Evolutionary conservation across 225 moss, liverwort and hornwort genomes (phyloP).

Genomic region (Pleurozium schreberi): DNA sequence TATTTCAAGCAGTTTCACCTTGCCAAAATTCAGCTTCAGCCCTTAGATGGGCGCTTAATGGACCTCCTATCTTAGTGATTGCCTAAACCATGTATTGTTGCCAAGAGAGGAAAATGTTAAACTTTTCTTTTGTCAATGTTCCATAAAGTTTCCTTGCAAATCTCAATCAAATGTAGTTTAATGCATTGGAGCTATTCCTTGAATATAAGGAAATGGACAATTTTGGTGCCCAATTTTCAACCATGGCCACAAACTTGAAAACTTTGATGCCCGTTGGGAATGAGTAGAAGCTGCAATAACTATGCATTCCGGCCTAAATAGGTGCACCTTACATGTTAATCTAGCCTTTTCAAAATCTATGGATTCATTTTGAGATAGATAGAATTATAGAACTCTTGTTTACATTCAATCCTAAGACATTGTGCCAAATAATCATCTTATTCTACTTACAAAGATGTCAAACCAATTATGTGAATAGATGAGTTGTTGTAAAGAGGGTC

Average conservation of each 20-base stretch:
- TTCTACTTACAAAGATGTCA: background rate
- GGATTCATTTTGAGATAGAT: background rate
- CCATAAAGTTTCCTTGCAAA: fast-evolving
- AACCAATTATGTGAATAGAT: background rate
- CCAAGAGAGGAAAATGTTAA: background rate
- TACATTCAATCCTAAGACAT: no score
- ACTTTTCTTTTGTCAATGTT: background rate
- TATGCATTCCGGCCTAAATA: background rate
- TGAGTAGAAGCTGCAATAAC: no score
- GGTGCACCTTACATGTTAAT: fast-evolving
- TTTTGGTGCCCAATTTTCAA: background rate
- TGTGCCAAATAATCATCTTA: background rate
- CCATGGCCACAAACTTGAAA: fast-evolving
- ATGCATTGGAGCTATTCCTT: fast-evolving
- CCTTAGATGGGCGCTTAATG: no score
- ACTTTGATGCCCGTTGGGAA: fast-evolving
- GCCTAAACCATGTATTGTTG: background rate
- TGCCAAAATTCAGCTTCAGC: no score
- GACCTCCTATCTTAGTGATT: no score
- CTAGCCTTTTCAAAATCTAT: background rate
- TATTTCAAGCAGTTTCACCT: no score
- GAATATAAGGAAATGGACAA: background rate
- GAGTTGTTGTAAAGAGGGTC: background rate
- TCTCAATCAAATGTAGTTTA: background rate
- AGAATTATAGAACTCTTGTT: background rate